Evolutionary conservation across 2,329 filamentous ascomycete genomes (phyloP).

Genomic region (Fusarium brevicatenulatum): DNA sequence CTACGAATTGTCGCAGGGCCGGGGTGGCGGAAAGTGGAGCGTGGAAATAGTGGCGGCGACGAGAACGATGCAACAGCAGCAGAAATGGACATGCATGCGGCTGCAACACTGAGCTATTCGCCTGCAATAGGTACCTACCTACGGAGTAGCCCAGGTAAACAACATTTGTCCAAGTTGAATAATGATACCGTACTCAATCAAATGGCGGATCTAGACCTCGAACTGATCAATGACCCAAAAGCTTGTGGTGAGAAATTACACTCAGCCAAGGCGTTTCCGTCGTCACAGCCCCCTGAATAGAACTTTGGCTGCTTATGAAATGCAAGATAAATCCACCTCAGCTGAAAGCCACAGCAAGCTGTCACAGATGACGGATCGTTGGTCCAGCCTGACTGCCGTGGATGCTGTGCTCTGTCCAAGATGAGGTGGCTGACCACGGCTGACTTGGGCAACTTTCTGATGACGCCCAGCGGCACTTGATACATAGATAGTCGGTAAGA

Average conservation of each 20-base stretch:
- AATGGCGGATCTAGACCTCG: background rate
- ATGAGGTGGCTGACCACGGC: slow-evolving; percentile 3
- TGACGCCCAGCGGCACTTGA: slow-evolving; percentile 22
- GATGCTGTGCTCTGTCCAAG: slow-evolving; percentile 8
- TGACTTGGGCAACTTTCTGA: slow-evolving; percentile 10
- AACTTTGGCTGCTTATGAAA: slow-evolving; percentile 21
- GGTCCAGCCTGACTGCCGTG: background rate
- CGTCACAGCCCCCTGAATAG: slow-evolving; percentile 16
- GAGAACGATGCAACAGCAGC: slow-evolving; percentile 1
- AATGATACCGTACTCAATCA: background rate
- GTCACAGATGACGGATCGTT: slow-evolving; percentile 25
- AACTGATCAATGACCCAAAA: background rate
- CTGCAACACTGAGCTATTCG: background rate
- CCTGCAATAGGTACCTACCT: background rate
- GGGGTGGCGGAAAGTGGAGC: slow-evolving; percentile 31
- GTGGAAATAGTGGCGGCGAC: slow-evolving; percentile 23
- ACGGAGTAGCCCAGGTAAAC: background rate
- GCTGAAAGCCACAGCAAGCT: slow-evolving; percentile 32
- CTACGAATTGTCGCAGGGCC: background rate
- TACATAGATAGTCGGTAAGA: background rate
- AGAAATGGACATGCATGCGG: background rate
- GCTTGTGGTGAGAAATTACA: background rate
- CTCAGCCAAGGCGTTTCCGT: slow-evolving; percentile 29
- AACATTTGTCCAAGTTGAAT: background rate
- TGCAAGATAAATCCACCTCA: slow-evolving; percentile 25